Evolutionary conservation across 306 rosid species (phyloP), one percentile per base, ranked within the genome.

Genomic region (Rosa lucieae): DNA sequence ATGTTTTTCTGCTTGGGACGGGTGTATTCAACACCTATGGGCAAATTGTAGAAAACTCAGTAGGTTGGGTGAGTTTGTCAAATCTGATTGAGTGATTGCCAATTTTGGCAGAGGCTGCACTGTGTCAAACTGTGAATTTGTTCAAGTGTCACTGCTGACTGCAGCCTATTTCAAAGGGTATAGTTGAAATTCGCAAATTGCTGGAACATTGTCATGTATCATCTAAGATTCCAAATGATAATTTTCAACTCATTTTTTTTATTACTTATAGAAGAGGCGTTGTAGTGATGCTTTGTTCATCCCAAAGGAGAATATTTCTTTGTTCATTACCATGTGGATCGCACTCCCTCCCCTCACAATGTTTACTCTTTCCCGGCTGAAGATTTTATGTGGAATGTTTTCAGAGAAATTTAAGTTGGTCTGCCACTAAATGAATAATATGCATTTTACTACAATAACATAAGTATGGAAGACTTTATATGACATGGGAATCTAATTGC

Each of bases 381-480:
- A 73, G 3, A 32, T 32, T 32, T 32, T 32, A 74, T 40, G 21
- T 9, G 53, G 10, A 40, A 21, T 39, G n/a, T 73, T 52, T 53
- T 46, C 12, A 20, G 10, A 23, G 77, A 47, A 47, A 76, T 66
- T 65, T 35, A 47, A 65, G 39, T 65, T 74, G n/a, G 77, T 61
- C 37, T 55, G 67, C 77, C 3, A 21, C 11, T 37, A 74, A 74
- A 7, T 51, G 52, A 73, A 35, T 11, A 6, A 17, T 37, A 73
- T 37, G 63, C n/a, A 37, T 52, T 55, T 73, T 35, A 52, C 5
- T 4, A 17, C 46, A 72, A 17, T 29, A 46, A 32, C 61, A 49
- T 1, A 29, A 72, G 20, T n/a, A 73, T 21, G 39, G 39, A 55
- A 20, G 23, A 72, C 53, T 6, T 59, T 13, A 42, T 58, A 13